Evolutionary conservation across 306 rosid genomes (phyloP), one percentile per base, ranked within the genome.

Genomic region (Vicia faba): DNA sequence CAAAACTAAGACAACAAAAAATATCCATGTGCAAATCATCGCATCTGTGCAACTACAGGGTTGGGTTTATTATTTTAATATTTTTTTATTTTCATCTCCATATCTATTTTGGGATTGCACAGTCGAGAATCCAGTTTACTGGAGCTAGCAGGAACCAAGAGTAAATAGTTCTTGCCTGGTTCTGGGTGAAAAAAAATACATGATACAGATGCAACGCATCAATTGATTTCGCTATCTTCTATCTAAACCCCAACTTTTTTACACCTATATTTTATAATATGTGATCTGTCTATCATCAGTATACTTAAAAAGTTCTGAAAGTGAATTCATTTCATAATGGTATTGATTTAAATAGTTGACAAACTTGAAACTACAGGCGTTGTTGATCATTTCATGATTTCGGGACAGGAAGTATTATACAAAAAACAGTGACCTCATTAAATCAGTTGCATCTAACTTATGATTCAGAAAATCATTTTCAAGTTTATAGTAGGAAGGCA

Each of bases 191-290:
- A 23, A 49, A 55, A 48, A 10, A 58, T 0, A 46, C 26, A 45
- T 15, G 26, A 46, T 16, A 10, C 19, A 26, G 48, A 19, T 26
- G 28, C 23, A 16, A 57, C 25, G 49, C 31, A 50, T 13, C 43
- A 29, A 23, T 36, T 25, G 54, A 64, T 35, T 14, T 62, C n/a
- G 44, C 15, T 61, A 69, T 33, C 67, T 33, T 16, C 23, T 20
- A 44, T 46, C 18, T 1, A 61, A 75, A 61, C 9, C 51, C 12
- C 12, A 46, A 53, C 57, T 54, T 23, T 8, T 51, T 51, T 53
- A 75, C 58, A 28, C 57, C 59, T 50, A 50, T 61, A 68, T 51
- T 69, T 15, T 60, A 59, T 59, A 61, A 23, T 39, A 7, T 64
- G 10, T 61, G 49, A 18, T 43, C 25, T 33, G 38, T 69, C 51